A percentile compares a stretch with the other conserved stretches of the same genome.
Conservation (phyloP, 108 stramenopile genomes). For the Aureococcus anophagefferens region DNA sequence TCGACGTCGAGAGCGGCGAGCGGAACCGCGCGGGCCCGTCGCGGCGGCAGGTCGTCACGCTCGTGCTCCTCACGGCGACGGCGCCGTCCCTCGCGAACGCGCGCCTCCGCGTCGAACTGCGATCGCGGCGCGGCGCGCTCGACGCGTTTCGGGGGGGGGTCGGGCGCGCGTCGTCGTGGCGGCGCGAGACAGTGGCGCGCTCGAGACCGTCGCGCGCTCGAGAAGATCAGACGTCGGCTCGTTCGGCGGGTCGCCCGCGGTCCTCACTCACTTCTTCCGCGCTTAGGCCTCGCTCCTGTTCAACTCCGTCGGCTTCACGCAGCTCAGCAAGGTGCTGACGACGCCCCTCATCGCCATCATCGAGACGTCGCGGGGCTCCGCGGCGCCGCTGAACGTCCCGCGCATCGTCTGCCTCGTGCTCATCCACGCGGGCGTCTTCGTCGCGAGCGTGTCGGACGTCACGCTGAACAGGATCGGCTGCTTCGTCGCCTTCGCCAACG, state of each 20-base stretch:
- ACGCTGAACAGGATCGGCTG: not conserved
- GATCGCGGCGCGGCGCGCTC: no score
- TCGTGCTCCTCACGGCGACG: not conserved
- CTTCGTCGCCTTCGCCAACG: not conserved
- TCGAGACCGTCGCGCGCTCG: no score
- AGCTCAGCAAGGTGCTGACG: conserved; percentile 1
- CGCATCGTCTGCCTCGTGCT: not conserved
- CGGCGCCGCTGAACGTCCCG: not conserved
- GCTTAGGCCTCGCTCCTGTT: not conserved
- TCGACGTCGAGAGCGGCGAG: no score
- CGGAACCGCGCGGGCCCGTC: no score
- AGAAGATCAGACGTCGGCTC: no score
- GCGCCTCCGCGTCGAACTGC: no score
- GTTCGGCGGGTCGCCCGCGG: no score
- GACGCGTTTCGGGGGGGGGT: no score
- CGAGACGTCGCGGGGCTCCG: not conserved
- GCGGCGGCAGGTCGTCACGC: not conserved
- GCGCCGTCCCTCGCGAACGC: not conserved
- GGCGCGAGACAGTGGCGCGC: no score
- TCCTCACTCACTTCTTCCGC: no score
- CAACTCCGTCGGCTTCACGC: not conserved
- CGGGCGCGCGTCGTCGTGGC: no score
- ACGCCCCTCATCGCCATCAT: not conserved
- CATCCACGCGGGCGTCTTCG: not conserved
- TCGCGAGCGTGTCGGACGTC: not conserved